These are phyloP conservation scores for Blastosporella zonata DNA, from an alignment of 1,284 basidiomycete species.

Conservation along the genomic window DNA sequence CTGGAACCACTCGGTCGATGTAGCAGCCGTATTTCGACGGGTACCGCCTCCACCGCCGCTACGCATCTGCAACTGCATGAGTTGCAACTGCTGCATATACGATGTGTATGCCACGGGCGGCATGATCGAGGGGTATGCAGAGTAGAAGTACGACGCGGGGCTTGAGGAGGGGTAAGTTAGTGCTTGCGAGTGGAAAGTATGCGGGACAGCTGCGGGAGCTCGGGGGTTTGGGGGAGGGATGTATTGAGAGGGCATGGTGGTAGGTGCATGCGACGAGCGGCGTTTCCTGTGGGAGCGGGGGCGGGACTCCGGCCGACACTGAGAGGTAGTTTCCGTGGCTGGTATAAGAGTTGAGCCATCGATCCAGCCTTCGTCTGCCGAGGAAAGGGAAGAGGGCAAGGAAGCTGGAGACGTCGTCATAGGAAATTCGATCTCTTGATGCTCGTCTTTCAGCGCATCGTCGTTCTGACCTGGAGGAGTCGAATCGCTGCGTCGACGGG, in stretches of 20 bases:
- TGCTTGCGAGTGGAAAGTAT: slow-evolving; percentile 17
- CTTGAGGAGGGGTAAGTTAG: slow-evolving; percentile 12
- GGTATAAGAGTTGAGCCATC: slow-evolving; percentile 19
- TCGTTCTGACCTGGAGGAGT: slow-evolving; percentile 25
- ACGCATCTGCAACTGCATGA: slow-evolving; percentile 26
- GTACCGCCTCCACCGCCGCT: slow-evolving; percentile 3
- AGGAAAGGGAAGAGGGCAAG: slow-evolving; percentile 17
- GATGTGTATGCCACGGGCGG: slow-evolving; percentile 22
- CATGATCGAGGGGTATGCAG: slow-evolving; percentile 19
- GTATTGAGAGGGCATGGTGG: slow-evolving; percentile 17
- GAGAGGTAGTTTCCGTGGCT: slow-evolving; percentile 4
- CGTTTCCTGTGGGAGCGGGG: slow-evolving; percentile 20
- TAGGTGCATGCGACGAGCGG: slow-evolving; percentile 15
- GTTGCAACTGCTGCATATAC: slow-evolving; percentile 28
- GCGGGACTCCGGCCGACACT: slow-evolving; percentile 16
- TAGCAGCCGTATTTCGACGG: slow-evolving; percentile 5
- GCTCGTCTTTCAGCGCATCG: slow-evolving; percentile 14
- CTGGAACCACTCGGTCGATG: slow-evolving; percentile 16
- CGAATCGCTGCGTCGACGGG: slow-evolving; percentile 37
- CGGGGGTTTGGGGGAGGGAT: slow-evolving; percentile 19
- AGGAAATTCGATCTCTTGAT: slow-evolving; percentile 17
- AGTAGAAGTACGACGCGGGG: slow-evolving; percentile 21
- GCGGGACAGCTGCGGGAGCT: slow-evolving; percentile 8
- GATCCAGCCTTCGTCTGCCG: slow-evolving; percentile 29
- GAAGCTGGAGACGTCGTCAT: slow-evolving; percentile 18